Evolutionary conservation across 495 filamentous ascomycete genomes (phyloP).

Genomic region (Oidiodendron maius): DNA sequence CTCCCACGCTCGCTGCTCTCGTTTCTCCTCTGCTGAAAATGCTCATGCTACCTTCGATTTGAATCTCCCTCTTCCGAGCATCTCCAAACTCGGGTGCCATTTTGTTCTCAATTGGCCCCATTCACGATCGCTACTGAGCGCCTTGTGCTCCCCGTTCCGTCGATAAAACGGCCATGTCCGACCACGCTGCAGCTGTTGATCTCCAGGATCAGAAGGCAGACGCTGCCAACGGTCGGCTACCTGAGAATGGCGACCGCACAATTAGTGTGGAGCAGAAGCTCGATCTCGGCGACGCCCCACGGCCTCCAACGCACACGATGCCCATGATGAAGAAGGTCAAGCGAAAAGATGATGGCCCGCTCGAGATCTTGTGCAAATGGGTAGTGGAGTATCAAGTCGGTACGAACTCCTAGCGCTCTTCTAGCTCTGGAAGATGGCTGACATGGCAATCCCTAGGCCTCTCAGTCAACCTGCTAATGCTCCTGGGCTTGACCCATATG

Average conservation of each 20-base stretch:
- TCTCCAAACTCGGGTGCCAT: constrained; percentile 14
- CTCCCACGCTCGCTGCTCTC: constrained; percentile 10
- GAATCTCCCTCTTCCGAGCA: too few species aligned
- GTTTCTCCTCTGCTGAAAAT: constrained; percentile 3
- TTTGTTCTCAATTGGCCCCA: constrained; percentile 11
- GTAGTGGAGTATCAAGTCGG: constrained; percentile 25
- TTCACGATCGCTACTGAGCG: constrained; percentile 1
- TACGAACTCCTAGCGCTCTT: constrained; percentile 2
- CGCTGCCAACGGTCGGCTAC: constrained; percentile 3
- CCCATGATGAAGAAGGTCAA: constrained; percentile 15
- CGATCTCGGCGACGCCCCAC: neutral
- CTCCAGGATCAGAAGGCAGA: constrained; percentile 3
- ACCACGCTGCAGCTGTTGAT: constrained; percentile 9
- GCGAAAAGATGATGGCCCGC: constrained; percentile 22
- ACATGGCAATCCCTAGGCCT: constrained; percentile 50
- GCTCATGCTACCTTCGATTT: too few species aligned
- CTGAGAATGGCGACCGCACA: constrained; percentile 6
- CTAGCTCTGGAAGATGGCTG: constrained; percentile 6
- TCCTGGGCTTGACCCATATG: constrained; percentile 71
- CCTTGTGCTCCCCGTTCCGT: neutral
- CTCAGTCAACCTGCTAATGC: constrained; percentile 69
- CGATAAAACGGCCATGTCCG: constrained; percentile 9
- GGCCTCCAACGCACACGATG: constrained; percentile 1
- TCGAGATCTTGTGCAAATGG: constrained; percentile 21
- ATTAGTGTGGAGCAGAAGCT: constrained; percentile 2